Base-by-base conservation (phyloP, 108 stramenopile species). In the Skeletonema potamos region DNA sequence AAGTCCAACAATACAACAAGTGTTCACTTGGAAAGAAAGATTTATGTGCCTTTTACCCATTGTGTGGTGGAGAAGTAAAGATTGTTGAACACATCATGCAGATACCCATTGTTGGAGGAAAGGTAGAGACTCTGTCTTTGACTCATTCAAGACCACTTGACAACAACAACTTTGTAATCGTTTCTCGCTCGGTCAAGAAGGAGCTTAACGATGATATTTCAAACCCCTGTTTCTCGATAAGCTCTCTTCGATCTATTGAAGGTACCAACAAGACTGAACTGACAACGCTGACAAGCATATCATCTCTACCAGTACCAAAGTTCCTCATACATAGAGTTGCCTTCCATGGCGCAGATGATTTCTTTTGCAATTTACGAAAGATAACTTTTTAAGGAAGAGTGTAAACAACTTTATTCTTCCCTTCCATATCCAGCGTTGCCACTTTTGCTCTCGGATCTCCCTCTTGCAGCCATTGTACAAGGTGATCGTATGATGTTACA, bases 391-490 rank as follows among this genome's bases (percentile, higher is more conserved):
- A 51, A 24, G 77, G 77, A 62, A 72, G 64, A 33, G 70, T 68
- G 28, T 81, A 81, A 46, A 81, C 70, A 22, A 81, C 74, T 27
- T 60, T 76, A 60, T 82, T 77, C 64, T 77, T 82, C 39, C 81
- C 81, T 63, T 82, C 76, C 34, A 82, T 33, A 73, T 76, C 75
- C 41, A 82, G 39, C 10, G 70, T 71, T 10, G 62, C 65, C 27
- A 72, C 44, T 34, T 46, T 64, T 9, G 76, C 76, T 20, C 57
- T 43, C 13, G 71, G 65, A 57, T 76, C 69, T 56, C 54, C 66
- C 27, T 82, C 75, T 32, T 56, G 36, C 11, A 82, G 41, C 74
- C 75, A 82, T 28, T 77, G 17, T 13, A 76, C 64, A 2, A 82
- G 58, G 18, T 82, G 65, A 27, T 76, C 81, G 55, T 73, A 67